Base-by-base conservation (phyloP, 306 rosid species). In the Vigna radiata region DNA sequence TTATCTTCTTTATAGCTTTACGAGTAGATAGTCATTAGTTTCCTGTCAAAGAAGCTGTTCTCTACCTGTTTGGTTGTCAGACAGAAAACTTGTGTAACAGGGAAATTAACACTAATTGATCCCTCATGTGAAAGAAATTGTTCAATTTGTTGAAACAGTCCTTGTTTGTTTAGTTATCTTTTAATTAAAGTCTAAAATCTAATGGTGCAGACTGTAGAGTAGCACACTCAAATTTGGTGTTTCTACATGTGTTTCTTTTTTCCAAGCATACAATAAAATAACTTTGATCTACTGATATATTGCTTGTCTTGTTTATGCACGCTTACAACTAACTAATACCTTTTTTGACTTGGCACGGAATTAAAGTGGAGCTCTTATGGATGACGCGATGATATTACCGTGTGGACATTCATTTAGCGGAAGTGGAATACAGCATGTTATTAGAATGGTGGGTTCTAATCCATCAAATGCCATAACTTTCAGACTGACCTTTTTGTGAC, bases 361-460 rank as follows among this genome's bases (percentile, higher is more conserved):
- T 78, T 86, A 54, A 88, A 96, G 99, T 78, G 93, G 97, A 53
- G 83, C 89, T 76, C 96, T 96, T 39, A 96, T 96, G 99, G 96
- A 96, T 48, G 99, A 96, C 63, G 99, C 99, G 8, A 85, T 96
- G 97, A 96, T 96, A 89, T 83, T 96, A 81, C 93, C 99, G 48
- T 96, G 99, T 70, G 99, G 99, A n/a, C 99, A 96, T 87, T 96
- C 99, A 65, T 96, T 92, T 60, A 91, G 99, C 39, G 84, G 96
- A 49, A 89, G 90, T 65, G 99, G 99, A 80, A 88, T 93, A 83
- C 90, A 89, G 68, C 97, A 88, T 39, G 97, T 93, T 83, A 77
- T 87, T 81, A 88, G 93, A 85, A 81, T 86, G 93, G 99, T 96
- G 95, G 91, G 98, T 86, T 87, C 79, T 84, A 85, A 76, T 73